These are phyloP conservation scores for Vanrija pseudolonga DNA, from an alignment of 1,284 basidiomycete genomes.

Conservation along the genomic window DNA sequence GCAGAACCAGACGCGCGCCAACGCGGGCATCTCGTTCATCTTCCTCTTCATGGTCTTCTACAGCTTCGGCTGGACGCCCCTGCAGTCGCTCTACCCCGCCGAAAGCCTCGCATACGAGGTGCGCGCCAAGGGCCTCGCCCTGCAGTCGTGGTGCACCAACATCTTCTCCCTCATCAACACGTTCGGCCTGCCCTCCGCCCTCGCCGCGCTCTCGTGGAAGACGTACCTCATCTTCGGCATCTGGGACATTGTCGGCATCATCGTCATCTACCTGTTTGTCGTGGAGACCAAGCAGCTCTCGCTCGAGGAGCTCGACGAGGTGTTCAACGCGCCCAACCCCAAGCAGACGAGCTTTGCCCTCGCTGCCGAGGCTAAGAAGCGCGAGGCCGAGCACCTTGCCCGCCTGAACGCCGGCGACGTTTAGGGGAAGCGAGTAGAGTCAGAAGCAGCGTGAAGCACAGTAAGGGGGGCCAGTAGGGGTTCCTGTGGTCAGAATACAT, in stretches of 20 bases:
- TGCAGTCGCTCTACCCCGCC: slow-evolving; percentile 58
- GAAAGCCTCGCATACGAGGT: slow-evolving; percentile 56
- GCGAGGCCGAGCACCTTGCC: slow-evolving; percentile 7
- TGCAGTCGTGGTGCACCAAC: slow-evolving; percentile 22
- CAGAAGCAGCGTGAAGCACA: too few relatives aligned
- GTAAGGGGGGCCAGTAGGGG: too few relatives aligned
- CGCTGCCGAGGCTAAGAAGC: slow-evolving; percentile 7
- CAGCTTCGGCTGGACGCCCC: slow-evolving; percentile 58
- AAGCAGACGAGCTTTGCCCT: slow-evolving; percentile 49
- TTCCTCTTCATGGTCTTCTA: slow-evolving; percentile 22
- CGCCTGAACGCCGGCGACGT: too few relatives aligned
- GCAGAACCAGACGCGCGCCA: slow-evolving; percentile 20
- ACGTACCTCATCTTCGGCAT: slow-evolving; percentile 56
- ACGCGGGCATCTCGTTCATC: slow-evolving; percentile 35
- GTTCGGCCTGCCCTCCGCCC: slow-evolving; percentile 33
- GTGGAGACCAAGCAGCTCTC: slow-evolving; percentile 55
- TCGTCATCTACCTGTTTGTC: slow-evolving; percentile 58
- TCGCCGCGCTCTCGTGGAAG: slow-evolving; percentile 27
- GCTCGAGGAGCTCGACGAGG: slow-evolving; percentile 57
- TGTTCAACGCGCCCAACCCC: slow-evolving; percentile 55
- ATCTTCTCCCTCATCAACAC: slow-evolving; percentile 32
- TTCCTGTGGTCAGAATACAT: too few relatives aligned
- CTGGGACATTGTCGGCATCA: slow-evolving; percentile 58
- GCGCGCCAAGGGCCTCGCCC: slow-evolving; percentile 54
- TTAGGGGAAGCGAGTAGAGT: too few relatives aligned